Evolutionary conservation across 2,329 filamentous ascomycete species (phyloP).

Genomic region (Talaromyces sp.): DNA sequence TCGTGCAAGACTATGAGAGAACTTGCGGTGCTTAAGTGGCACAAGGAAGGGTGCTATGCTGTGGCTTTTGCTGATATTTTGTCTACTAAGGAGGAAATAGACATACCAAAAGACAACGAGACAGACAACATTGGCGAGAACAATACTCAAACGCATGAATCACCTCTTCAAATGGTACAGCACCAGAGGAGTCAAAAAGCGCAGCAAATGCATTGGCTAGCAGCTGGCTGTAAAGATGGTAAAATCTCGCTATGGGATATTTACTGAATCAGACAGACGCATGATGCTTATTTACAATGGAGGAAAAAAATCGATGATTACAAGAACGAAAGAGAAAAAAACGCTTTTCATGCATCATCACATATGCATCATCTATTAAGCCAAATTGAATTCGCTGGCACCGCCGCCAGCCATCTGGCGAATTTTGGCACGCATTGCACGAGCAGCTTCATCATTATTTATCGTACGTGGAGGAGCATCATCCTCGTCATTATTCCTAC

Average conservation of each 20-base stretch:
- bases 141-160: not conserved
- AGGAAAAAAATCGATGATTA: constrained; percentile 15
- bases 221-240: constrained; percentile 86
- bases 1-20: constrained; percentile 75
- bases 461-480: constrained; percentile 22
- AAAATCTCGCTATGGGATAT: constrained; percentile 95
- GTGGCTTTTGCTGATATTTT: constrained; percentile 60
- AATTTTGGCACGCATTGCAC: constrained; percentile 51
- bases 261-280: constrained; percentile 51
- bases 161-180: constrained; percentile 49
- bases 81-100: not conserved
- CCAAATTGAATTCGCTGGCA: constrained; percentile 55
- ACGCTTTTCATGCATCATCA: constrained; percentile 14
- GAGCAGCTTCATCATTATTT: constrained; percentile 43
- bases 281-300: not conserved
- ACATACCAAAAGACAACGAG: not conserved
- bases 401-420: constrained; percentile 44
- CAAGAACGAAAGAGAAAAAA: constrained; percentile 13
- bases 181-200: constrained; percentile 60
- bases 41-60: constrained; percentile 79
- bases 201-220: constrained; percentile 77
- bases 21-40: constrained; percentile 90
- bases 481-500: constrained; percentile 16
- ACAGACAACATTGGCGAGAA: not conserved
- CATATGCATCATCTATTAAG: constrained; percentile 24